Base-by-base conservation (phyloP, 1,284 basidiomycete species). In the Ustilago shanxiensis region DNA sequence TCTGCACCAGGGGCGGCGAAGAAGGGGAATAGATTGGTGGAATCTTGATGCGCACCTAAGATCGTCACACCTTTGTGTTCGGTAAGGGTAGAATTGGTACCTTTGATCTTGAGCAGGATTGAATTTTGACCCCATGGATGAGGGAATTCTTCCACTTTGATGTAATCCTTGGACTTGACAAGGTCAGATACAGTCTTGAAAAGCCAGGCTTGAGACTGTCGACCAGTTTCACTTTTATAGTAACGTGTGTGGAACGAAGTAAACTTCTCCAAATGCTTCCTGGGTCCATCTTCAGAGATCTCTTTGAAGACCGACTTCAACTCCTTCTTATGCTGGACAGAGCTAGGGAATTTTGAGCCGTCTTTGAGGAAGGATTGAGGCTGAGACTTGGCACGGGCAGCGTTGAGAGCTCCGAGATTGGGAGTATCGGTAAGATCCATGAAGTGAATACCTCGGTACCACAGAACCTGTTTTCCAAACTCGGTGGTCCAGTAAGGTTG, bases 51-150 rank as follows among this genome's bases (percentile, higher is more conserved):
- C 41, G 95, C 94, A 31, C 92, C 91, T 41, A 91, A 83, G 67
- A 92, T 90, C 7, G 89, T 89, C 13, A 90, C 85, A 85, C 87
- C 56, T 86, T 80, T 77, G n/a, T 73, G 26, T 22, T 73, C 57
- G 22, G 69, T 76, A 18, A 77, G 66, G 3, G 72, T 58, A 0
- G 62, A 13, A 37, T 82, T 71, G 45, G 61, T 33, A 26, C 82
- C 83, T 13, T 66, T 62, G 55, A 85, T 63, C 33, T 68, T 74
- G 29, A 84, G 60, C 29, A 92, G 93, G 82, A 99, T 93, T 52
- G 91, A 90, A 87, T 93, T 93, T 89, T 99, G 96, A 11, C 91
- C 92, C 96, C 96, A 99, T 0, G 91, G 87, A 86, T 99, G 96
- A 66, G 89, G 77, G 85, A 98, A 98, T 86, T 95, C 94, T 33